Percentiles rank a stretch among this genome's conserved stretches.
Conservation (phyloP, 2,329 filamentous ascomycete species). For the Diaporthe eres region DNA sequence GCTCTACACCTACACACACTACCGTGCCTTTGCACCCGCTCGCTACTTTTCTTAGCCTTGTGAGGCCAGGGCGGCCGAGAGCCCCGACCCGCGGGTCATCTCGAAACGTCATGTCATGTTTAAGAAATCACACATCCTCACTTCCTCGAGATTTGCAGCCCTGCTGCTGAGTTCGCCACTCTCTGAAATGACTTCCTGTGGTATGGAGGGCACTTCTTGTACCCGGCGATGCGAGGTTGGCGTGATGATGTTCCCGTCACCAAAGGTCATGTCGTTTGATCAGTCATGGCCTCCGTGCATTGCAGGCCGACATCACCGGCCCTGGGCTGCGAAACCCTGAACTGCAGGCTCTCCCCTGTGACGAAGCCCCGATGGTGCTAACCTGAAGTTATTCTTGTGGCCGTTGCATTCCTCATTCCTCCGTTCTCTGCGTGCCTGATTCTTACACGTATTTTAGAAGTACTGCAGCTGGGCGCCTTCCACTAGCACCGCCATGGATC, state of each 20-base stretch:
- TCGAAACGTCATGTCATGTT: constrained; percentile 38
- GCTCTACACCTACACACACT: neutral
- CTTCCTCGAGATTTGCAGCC: constrained; percentile 23
- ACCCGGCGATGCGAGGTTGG: neutral
- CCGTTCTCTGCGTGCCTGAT: neutral
- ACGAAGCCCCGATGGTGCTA: neutral
- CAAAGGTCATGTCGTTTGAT: neutral
- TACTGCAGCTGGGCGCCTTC: neutral
- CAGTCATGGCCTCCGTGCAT: neutral
- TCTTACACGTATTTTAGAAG: neutral
- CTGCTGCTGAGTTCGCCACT: neutral
- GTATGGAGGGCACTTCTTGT: neutral
- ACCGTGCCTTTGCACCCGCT: neutral
- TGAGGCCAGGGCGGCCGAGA: constrained; percentile 30
- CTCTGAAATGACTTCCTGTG: neutral
- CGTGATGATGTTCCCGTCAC: neutral
- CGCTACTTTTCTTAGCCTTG: constrained; percentile 25
- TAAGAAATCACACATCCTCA: constrained; percentile 29
- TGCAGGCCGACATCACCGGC: constrained; percentile 18
- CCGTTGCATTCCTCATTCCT: constrained; percentile 18
- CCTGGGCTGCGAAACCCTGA: constrained; percentile 26
- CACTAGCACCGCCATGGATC: neutral
- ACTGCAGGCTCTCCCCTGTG: constrained; percentile 21
- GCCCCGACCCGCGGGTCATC: constrained; percentile 35
- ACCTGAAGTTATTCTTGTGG: constrained; percentile 12